These are phyloP conservation scores for Solanum paucissectum DNA, from an alignment of 257 asterid species.

Conservation along the genomic window DNA sequence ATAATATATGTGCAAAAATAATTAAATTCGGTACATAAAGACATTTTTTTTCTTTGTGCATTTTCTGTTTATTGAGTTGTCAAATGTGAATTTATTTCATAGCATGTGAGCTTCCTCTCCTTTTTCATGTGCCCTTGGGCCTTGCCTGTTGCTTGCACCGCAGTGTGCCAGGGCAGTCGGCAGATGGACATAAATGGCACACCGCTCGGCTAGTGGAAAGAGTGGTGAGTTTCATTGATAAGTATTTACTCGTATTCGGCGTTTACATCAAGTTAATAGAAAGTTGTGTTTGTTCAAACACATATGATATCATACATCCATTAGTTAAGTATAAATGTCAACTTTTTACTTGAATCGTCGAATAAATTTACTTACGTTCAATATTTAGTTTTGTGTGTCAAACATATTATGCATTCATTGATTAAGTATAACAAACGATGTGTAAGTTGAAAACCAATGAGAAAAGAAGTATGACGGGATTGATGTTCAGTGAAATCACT, in stretches of 20 bases:
- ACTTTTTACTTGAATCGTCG: not conserved
- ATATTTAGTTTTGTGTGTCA: not conserved
- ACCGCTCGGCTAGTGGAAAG: not conserved
- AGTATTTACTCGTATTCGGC: not conserved
- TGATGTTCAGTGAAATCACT: not conserved
- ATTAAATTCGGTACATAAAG: not conserved
- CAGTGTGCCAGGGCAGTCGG: not conserved
- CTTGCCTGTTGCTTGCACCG: not conserved
- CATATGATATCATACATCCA: not conserved
- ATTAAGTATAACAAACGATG: too few species aligned
- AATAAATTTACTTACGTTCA: not conserved
- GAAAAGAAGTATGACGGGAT: not conserved
- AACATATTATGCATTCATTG: not conserved
- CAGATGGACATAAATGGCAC: not conserved
- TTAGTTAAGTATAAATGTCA: not conserved
- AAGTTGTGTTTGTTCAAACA: not conserved
- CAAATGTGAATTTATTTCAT: constrained; percentile 3
- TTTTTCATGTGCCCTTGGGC: not conserved
- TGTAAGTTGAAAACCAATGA: not conserved
- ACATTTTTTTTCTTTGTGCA: not conserved
- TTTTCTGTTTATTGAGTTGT: not conserved
- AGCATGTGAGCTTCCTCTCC: not conserved
- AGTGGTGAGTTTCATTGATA: not conserved
- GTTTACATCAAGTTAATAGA: not conserved
- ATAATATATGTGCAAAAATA: not conserved